Evolutionary conservation across 192 early-diverging fungal genomes (phyloP).

Genomic region (Coemansia sp.): DNA sequence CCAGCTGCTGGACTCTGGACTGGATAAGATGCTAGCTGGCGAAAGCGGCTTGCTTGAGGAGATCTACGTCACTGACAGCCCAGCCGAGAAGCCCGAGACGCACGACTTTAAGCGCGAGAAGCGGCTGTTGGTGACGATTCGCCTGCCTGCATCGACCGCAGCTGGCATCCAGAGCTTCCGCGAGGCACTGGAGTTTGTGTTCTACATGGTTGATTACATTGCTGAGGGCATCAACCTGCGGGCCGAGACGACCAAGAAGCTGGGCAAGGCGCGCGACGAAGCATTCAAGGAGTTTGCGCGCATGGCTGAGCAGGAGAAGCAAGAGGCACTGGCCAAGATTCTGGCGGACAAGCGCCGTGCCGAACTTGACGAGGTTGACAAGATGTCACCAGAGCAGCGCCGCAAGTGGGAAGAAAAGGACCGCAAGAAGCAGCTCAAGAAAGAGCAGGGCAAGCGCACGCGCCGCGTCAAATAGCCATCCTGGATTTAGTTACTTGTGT

Average conservation of each 20-base stretch:
- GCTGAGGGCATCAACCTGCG: constrained; percentile 31
- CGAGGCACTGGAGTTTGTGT: constrained; percentile 51
- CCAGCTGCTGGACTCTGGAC: constrained; percentile 54
- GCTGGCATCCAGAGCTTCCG: constrained; percentile 19
- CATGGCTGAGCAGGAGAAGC: constrained; percentile 63
- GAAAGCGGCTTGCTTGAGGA: constrained; percentile 55
- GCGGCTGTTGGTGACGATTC: constrained; percentile 39
- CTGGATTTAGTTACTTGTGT: too few relatives aligned
- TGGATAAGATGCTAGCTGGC: constrained; percentile 49
- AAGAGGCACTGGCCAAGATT: constrained; percentile 66
- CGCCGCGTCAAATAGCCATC: constrained; percentile 57
- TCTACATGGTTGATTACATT: constrained; percentile 44
- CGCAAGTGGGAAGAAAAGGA: constrained; percentile 87
- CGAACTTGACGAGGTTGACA: constrained; percentile 63
- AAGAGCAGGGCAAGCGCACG: constrained; percentile 58
- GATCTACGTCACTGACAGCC: constrained; percentile 62
- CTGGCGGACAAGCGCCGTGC: constrained; percentile 67
- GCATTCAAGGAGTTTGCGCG: constrained; percentile 66
- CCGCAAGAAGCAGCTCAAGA: constrained; percentile 69
- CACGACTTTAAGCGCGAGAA: constrained; percentile 57
- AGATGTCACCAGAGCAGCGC: constrained; percentile 75
- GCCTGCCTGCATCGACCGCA: constrained; percentile 30
- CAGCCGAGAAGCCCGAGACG: constrained; percentile 59
- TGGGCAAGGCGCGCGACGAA: constrained; percentile 64
- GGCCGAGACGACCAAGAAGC: constrained; percentile 56